Conservation (phyloP, 371 early-diverging fungal genomes). For the Umbelopsis sp. region DNA sequence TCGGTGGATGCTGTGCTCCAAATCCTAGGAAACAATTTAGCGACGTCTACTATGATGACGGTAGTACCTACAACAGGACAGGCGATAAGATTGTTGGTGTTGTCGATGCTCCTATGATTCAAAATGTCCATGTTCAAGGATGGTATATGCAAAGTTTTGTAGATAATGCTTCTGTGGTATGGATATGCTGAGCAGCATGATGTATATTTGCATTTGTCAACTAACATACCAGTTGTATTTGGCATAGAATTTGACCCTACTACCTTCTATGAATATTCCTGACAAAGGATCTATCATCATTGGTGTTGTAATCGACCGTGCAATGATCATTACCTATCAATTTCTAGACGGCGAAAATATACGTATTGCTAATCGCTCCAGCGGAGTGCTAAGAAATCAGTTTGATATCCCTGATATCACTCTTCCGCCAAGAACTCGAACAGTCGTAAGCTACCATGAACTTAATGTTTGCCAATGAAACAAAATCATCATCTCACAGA, state of each 20-base stretch:
- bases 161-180: conserved; percentile 50
- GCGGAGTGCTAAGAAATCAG: conserved; percentile 36
- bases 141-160: conserved; percentile 50
- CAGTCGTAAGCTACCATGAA: conserved; percentile 28
- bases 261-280: conserved; percentile 38
- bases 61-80: conserved; percentile 29
- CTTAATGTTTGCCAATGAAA: no score
- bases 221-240: neutral
- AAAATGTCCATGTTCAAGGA: conserved; percentile 38
- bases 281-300: conserved; percentile 48
- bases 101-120: conserved; percentile 39
- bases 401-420: conserved; percentile 41
- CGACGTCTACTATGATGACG: conserved; percentile 42
- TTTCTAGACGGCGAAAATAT: conserved; percentile 32
- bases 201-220: neutral
- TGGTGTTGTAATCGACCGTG: conserved; percentile 42
- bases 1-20: conserved; percentile 53
- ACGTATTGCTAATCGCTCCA: conserved; percentile 37
- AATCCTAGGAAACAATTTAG: conserved; percentile 39
- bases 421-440: conserved; percentile 40
- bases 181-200: no score
- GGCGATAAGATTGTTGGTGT: conserved; percentile 42
- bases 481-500: neutral
- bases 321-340: conserved; percentile 41
- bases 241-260: conserved; percentile 45